Evolutionary conservation across 257 asterid genomes (phyloP), one percentile per base, ranked within the genome.

Genomic region (Capsicum baccatum): DNA sequence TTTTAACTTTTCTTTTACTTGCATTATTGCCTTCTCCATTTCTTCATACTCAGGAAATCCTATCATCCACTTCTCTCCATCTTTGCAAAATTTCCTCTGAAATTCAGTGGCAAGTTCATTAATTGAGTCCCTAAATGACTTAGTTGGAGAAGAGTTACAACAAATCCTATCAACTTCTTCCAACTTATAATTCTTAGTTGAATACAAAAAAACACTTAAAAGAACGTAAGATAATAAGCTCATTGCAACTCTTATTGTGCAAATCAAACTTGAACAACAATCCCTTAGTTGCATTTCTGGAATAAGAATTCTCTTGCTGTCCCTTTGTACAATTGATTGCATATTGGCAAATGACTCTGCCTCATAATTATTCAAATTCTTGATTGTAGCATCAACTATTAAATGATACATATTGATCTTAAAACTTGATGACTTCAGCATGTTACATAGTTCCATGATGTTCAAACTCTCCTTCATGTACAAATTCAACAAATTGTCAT

Each of bases 401-500:
- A 83, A 42, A 55, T 62, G 54, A 17, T 33, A 78, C 52, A 82
- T 44, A 16, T 57, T 56, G 81, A 85, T 64, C 79, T 54, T 82
- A 76, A 58, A 76, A 52, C 67, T 57, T 19, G 86, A 82, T 35
- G 84, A 83, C 71, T 82, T 82, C 84, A 85, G 57, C 85, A 85
- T 57, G 66, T 86, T 86, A 42, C 84, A 83, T 2, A 86, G 81
- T 2, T 83, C 86, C 81, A 86, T 48, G 48, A 83, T 2, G 35
- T 83, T 6, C 35, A 66, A 83, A 79, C 88, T 83, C 81, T 83
- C 80, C 64, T 76, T 54, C 88, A 86, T 86, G 74, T 86, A 86
- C 26, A 82, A 9, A 59, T 86, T 85, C 81, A 78, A 47, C 42
- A 76, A 9, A 42, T 56, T 44, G 37, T 47, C 68, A 63, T 52